phyloP scores from a whole-genome alignment of 2,329 filamentous ascomycete species.

The Microsporum audouinii region DNA sequence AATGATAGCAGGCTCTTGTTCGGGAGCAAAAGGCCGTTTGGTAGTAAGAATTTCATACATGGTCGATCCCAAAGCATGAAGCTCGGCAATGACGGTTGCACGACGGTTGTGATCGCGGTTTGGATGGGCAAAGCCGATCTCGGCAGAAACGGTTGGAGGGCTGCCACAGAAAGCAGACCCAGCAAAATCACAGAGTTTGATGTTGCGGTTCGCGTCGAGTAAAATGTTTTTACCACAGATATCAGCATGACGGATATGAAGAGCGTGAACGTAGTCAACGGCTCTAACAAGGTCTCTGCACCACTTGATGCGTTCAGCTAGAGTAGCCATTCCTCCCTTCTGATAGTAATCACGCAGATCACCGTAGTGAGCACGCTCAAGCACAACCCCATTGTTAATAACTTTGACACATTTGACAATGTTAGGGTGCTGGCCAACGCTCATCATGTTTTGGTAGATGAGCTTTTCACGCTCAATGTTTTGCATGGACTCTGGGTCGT shows the following conservation, averaged over 20 bases:
- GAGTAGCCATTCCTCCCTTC: constrained; percentile 3
- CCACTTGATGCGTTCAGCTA: constrained; percentile 7
- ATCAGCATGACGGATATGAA: constrained; percentile 6
- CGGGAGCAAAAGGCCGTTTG: neutral
- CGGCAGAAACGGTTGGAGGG: neutral
- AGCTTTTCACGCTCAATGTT: constrained; percentile 5
- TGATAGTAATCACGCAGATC: constrained; percentile 6
- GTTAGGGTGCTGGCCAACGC: constrained; percentile 4
- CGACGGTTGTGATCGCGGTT: neutral
- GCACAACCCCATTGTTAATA: constrained; percentile 2
- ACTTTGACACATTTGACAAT: constrained; percentile 2
- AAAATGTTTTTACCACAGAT: constrained; percentile 6
- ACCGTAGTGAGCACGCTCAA: constrained; percentile 6
- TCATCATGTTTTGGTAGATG: constrained; percentile 2
- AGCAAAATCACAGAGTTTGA: constrained; percentile 10
- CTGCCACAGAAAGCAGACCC: constrained; percentile 6
- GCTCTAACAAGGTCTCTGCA: constrained; percentile 5
- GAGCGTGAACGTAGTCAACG: constrained; percentile 5
- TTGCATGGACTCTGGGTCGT: constrained; percentile 4
- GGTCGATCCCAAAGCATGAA: constrained; percentile 8
- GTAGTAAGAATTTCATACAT: constrained; percentile 11
- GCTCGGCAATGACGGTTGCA: constrained; percentile 3
- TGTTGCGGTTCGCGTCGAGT: constrained; percentile 5
- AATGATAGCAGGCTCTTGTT: neutral
- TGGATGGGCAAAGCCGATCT: constrained; percentile 1